A percentile compares a stretch with the other conserved stretches of the same genome.
Evolutionary conservation across 306 rosid species (phyloP).

Genomic region (Prunus mume): DNA sequence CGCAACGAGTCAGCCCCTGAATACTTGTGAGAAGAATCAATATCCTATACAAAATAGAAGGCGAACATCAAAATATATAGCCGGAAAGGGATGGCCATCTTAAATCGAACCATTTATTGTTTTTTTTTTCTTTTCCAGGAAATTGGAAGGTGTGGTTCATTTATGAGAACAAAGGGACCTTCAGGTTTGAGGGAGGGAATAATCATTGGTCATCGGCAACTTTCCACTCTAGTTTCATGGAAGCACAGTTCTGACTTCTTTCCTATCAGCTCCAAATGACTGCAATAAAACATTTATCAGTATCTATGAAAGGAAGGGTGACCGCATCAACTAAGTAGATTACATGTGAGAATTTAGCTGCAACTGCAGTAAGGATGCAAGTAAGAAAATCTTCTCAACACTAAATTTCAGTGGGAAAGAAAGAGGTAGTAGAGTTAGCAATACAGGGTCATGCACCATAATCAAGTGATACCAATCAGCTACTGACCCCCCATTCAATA

Average conservation of each 20-base stretch:
- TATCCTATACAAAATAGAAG: constrained; percentile 35
- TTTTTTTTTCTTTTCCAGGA: constrained; percentile 18
- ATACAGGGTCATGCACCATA: neutral
- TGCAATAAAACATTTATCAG: constrained; percentile 30
- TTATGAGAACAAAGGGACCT: neutral
- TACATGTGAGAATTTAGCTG: neutral
- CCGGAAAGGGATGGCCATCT: constrained; percentile 29
- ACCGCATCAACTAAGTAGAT: neutral
- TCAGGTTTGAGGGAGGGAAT: neutral
- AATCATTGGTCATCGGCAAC: constrained; percentile 6
- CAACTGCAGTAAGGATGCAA: neutral
- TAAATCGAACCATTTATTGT: constrained; percentile 40
- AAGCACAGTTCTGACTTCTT: constrained; percentile 63
- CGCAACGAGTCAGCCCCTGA: constrained; percentile 23
- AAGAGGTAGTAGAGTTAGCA: neutral
- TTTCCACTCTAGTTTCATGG: constrained; percentile 35
- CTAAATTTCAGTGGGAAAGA: neutral
- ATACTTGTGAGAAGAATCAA: constrained; percentile 35
- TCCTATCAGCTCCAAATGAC: constrained; percentile 80
- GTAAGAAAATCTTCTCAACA: neutral
- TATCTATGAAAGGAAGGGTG: neutral
- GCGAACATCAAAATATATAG: constrained; percentile 13
- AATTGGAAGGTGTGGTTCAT: constrained; percentile 18
- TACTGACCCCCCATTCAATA: neutral
- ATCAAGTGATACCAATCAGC: neutral